Conservation (phyloP, 176 grass and related monocot species). For the Thalia dealbata region DNA sequence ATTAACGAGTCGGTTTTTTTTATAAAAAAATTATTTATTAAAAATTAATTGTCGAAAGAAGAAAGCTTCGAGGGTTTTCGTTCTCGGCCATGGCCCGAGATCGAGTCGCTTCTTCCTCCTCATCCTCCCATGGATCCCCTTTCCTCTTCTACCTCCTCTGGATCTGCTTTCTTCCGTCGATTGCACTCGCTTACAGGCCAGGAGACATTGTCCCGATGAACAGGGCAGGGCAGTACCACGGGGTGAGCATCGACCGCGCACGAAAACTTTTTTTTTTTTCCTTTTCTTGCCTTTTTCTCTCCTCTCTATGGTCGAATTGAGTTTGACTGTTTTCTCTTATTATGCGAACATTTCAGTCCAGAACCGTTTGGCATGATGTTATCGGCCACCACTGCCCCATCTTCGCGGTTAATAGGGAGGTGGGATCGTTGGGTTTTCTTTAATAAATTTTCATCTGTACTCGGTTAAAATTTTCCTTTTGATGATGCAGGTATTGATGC, state of each 20-base stretch:
- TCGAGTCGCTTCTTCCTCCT: conserved; percentile 17
- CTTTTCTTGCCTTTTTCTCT: too few species aligned
- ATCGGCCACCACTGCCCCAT: conserved; percentile 74
- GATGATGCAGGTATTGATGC: conserved; percentile 68
- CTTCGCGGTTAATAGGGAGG: conserved; percentile 92
- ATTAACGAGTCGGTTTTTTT: too few species aligned
- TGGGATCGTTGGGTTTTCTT: conserved; percentile 22
- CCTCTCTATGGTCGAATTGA: conserved; percentile 18
- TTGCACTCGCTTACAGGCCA: conserved; percentile 46
- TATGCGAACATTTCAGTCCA: conserved; percentile 37
- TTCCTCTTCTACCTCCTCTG: conserved; percentile 5
- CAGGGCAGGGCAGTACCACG: conserved; percentile 88
- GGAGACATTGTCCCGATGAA: conserved; percentile 84
- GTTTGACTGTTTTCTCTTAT: conserved; percentile 30
- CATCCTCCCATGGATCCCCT: conserved; percentile 4
- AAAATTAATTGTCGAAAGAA: too few species aligned
- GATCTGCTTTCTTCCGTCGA: conserved; percentile 22
- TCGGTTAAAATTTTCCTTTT: conserved; percentile 7
- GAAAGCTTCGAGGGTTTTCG: too few species aligned
- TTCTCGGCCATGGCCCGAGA: conserved; percentile 36
- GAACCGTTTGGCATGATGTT: conserved; percentile 78
- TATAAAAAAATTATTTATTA: too few species aligned
- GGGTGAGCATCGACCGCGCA: conserved; percentile 27
- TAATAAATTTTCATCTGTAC: neutral
- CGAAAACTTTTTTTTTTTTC: neutral